Evolutionary conservation across 345 rosid genomes (phyloP), one percentile per base, ranked within the genome.

Genomic region (Rubroshorea leprosula): DNA sequence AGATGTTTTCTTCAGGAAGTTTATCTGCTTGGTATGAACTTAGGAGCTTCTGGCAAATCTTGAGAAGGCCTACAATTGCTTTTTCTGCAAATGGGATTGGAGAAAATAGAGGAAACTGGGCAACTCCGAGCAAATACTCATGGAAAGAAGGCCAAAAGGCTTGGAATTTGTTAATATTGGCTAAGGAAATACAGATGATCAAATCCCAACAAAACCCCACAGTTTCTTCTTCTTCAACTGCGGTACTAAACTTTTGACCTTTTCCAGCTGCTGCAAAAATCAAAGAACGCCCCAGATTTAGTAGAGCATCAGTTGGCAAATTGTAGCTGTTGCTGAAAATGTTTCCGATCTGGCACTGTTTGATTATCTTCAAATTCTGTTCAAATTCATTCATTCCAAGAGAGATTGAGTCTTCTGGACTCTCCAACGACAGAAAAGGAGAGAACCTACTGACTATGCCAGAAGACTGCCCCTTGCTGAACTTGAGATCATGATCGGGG

Each of bases 181-280:
- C 70, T 38, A 78, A 51, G 0, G 87, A 39, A 58, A 86, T 67
- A 24, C 71, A 62, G 14, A 58, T 71, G 57, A 89, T 67, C 51
- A 93, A 65, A 57, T 89, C 99, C 97, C 97, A 93, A 35, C 91
- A 81, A 65, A 93, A 86, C 0, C 74, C 83, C 0, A 85, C 85
- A 0, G 97, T 80, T 63, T 87, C 99, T 77, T 89, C 97, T 35
- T 89, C 99, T 60, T 93, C 99, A 20, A 79, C 64, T 0, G 91
- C 83, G 0, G 99, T 89, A 68, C 87, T 89, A 57, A 93, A 89
- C 69, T 89, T 89, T 48, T 92, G 98, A 58, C 97, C 98, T 71
- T 84, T 86, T 10, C 98, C 98, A 0, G 83, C 98, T 1, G 97
- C 95, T 13, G 98, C 90, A 47, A 82, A 92, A 58, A 92, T 89